Evolutionary conservation across 176 grass and related monocot genomes (phyloP).

Genomic region (Tillandsia leiboldiana): DNA sequence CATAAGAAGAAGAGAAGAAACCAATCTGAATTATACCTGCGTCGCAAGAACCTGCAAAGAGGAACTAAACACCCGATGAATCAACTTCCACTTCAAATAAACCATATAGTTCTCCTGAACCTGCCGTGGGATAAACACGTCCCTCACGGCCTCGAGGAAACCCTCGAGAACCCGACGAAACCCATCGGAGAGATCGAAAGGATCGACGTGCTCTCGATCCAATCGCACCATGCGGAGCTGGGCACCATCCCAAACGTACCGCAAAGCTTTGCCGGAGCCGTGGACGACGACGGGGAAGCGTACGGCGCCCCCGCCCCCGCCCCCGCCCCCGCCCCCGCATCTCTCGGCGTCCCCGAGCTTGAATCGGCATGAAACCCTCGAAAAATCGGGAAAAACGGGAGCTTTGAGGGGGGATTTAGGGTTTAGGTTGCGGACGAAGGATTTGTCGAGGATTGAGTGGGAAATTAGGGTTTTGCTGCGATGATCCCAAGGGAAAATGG

Average conservation of each 20-base stretch:
- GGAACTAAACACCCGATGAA: constrained; percentile 5
- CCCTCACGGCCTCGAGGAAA: not conserved
- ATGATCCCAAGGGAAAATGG: not conserved
- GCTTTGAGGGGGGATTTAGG: not conserved
- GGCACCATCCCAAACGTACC: constrained; percentile 2
- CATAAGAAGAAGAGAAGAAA: not conserved
- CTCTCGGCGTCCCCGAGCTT: not conserved
- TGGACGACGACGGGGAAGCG: constrained; percentile 3
- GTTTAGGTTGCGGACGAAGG: not conserved
- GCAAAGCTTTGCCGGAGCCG: not conserved
- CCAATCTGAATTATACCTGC: constrained; percentile 7
- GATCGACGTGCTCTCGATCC: not conserved
- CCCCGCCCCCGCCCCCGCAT: not conserved
- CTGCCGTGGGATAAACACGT: constrained; percentile 3
- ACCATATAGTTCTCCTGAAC: constrained; percentile 4
- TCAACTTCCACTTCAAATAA: constrained; percentile 5
- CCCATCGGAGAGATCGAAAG: not conserved
- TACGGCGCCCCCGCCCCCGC: not conserved
- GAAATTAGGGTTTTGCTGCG: not conserved
- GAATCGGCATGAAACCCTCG: not conserved
- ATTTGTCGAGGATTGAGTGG: not conserved
- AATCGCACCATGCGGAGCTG: not conserved
- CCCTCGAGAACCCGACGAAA: not conserved
- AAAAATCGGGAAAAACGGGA: not conserved
- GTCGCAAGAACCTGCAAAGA: constrained; percentile 2